Base-by-base conservation (phyloP, 768 basidiomycete genomes). In the Lepiota subincarnata region DNA sequence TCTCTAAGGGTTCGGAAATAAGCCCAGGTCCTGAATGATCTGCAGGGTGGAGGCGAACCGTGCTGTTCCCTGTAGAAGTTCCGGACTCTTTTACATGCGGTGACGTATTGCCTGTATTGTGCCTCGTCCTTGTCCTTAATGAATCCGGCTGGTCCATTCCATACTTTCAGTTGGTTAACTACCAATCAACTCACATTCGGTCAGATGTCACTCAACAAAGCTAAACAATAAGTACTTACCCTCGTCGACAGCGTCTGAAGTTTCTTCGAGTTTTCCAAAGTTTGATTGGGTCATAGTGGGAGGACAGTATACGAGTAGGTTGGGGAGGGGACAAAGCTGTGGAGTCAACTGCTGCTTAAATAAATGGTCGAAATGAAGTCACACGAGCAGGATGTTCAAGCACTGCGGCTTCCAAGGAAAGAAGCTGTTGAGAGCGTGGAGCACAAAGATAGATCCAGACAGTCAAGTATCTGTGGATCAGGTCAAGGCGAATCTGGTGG, bases 41-140 rank as follows among this genome's bases (percentile, higher is more conserved):
- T 20, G 43, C 39, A 13, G n/a, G 7, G 7, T 4, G 18, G 16
- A 10, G 18, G 59, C 68, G 1, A 18, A 88, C 87, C 86, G 55
- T 90, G 88, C 59, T 90, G 88, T 62, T 89, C 87, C 59, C 80
- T 81, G 69, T 90, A 90, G 62, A 90, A 89, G 4, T 70, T 69
- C 68, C 84, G 87, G 66, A 90, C 88, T 51, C 86, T 84, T 52
- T 89, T 86, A 61, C 87, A 88, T 4, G 88, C 88, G 16, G 70
- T 74, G 39, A 87, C 83, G 61, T 89, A 91, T 66, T 88, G 78
- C 24, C 88, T 79, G 68, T 89, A 91, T 49, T 70, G 62, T 6
- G 76, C 55, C 67, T 87, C 87, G 71, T 91, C 84, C 61, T 84
- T 87, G 1, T 70, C 66, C 19, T 75, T 70, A 63, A 83, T 82